Evolutionary conservation across 495 filamentous ascomycete species (phyloP).

Genomic region (Tuber calosporum): DNA sequence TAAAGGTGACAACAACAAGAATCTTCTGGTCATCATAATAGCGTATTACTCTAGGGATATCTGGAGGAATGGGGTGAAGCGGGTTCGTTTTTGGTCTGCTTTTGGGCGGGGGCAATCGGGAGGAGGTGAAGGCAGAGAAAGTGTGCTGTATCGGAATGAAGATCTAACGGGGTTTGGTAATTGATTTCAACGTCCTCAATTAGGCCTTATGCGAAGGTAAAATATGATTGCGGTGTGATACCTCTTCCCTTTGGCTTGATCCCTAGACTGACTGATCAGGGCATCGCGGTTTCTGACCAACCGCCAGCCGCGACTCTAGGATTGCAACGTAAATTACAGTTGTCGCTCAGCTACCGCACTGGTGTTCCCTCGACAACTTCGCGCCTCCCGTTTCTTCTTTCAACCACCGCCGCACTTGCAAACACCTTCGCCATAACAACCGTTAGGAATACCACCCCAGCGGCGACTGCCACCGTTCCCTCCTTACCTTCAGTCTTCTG

Average conservation of each 20-base stretch:
- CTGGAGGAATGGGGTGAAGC: not conserved
- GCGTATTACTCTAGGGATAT: not conserved
- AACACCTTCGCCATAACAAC: not conserved
- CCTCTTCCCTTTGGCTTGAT: not conserved
- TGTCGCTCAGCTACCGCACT: not conserved
- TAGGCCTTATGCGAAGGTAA: not conserved
- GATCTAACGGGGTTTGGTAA: not conserved
- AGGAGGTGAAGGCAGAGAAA: not conserved
- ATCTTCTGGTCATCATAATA: not conserved
- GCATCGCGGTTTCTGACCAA: not conserved
- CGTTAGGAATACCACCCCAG: not conserved
- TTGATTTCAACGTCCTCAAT: not conserved
- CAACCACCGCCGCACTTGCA: not conserved
- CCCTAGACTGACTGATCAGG: not conserved
- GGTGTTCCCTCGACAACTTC: constrained; percentile 1
- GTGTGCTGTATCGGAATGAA: not conserved
- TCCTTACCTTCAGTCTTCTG: not conserved
- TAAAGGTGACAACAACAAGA: not conserved
- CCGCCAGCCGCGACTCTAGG: not conserved
- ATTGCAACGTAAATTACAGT: not conserved
- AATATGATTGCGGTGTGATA: not conserved
- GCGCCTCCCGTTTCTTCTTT: not conserved
- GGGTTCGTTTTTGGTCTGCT: not conserved
- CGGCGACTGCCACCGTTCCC: not conserved
- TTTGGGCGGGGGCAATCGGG: not conserved